Conservation (phyloP, 2,329 filamentous ascomycete genomes). For the Microdochium bolleyi region DNA sequence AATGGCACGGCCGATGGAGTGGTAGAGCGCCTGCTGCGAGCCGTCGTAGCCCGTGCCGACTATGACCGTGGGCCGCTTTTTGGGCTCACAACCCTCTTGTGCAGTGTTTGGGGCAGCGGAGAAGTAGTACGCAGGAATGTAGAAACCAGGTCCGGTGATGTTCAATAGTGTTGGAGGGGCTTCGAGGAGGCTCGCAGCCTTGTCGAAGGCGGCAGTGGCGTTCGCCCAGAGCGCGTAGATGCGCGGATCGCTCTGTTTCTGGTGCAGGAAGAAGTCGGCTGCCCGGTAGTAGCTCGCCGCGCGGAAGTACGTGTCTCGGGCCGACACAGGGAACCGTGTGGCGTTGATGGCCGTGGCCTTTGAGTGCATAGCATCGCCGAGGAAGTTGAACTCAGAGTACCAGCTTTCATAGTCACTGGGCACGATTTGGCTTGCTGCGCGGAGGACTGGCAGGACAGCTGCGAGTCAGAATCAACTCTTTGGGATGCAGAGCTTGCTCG, state of each 20-base stretch:
- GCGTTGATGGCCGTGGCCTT: constrained; percentile 10
- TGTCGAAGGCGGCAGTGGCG: constrained; percentile 19
- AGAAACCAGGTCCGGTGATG: constrained; percentile 9
- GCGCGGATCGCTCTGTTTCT: constrained; percentile 22
- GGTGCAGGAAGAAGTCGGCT: constrained; percentile 28
- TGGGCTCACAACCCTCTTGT: not conserved
- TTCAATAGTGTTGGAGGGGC: constrained; percentile 8
- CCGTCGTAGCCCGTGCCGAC: constrained; percentile 34
- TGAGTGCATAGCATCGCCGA: constrained; percentile 10
- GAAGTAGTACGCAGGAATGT: not conserved
- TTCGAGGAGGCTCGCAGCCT: constrained; percentile 16
- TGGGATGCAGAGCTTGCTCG: not conserved
- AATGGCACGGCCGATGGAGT: constrained; percentile 22
- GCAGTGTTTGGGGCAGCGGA: not conserved
- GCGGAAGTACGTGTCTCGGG: constrained; percentile 21
- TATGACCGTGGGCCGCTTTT: constrained; percentile 27
- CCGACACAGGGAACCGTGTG: constrained; percentile 11
- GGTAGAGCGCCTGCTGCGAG: constrained; percentile 33
- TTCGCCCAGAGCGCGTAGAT: constrained; percentile 20
- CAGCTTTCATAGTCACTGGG: constrained; percentile 16
- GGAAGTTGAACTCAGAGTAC: constrained; percentile 11
- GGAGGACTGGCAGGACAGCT: constrained; percentile 9
- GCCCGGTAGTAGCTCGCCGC: constrained; percentile 26
- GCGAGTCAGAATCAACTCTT: not conserved
- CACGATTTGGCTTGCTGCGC: constrained; percentile 14